Evolutionary conservation across 2,329 filamentous ascomycete species (phyloP).

Genomic region (Aureobasidium sp.): DNA sequence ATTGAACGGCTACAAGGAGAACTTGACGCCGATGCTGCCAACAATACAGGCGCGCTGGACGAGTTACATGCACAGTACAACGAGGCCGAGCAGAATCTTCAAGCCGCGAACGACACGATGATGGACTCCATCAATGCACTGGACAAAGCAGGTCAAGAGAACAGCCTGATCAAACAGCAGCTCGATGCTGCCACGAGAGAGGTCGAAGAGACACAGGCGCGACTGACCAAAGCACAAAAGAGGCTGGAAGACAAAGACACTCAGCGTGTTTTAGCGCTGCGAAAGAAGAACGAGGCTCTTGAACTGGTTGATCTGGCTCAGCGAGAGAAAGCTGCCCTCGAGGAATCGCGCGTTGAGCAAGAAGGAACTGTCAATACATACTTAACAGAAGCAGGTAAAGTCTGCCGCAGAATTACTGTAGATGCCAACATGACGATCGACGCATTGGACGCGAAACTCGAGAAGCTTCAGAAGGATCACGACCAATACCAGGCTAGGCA

Average conservation of each 20-base stretch:
- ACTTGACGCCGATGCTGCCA: constrained; percentile 53
- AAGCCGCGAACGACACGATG: constrained; percentile 48
- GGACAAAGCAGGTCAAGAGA: constrained; percentile 44
- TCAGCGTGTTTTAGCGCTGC: constrained; percentile 40
- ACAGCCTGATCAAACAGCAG: constrained; percentile 32
- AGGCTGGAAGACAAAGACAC: constrained; percentile 34
- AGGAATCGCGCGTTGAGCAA: constrained; percentile 34
- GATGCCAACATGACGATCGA: constrained; percentile 36
- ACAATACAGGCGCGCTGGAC: constrained; percentile 62
- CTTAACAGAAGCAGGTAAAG: constrained; percentile 25
- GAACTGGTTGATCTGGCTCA: constrained; percentile 39
- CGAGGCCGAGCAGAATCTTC: constrained; percentile 58
- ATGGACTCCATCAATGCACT: constrained; percentile 54
- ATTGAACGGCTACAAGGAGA: constrained; percentile 74
- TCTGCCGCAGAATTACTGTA: constrained; percentile 32
- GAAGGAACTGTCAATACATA: constrained; percentile 32
- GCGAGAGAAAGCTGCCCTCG: constrained; percentile 31
- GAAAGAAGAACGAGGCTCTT: constrained; percentile 46
- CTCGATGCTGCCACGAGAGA: constrained; percentile 35
- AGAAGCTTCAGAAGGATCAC: constrained; percentile 30
- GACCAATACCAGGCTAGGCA: constrained; percentile 13
- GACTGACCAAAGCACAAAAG: constrained; percentile 35
- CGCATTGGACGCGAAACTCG: constrained; percentile 34
- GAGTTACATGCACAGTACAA: constrained; percentile 56
- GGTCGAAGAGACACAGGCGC: constrained; percentile 29